Base-by-base conservation (phyloP, 768 basidiomycete genomes). In the Coprinopsis marcescibilis region DNA sequence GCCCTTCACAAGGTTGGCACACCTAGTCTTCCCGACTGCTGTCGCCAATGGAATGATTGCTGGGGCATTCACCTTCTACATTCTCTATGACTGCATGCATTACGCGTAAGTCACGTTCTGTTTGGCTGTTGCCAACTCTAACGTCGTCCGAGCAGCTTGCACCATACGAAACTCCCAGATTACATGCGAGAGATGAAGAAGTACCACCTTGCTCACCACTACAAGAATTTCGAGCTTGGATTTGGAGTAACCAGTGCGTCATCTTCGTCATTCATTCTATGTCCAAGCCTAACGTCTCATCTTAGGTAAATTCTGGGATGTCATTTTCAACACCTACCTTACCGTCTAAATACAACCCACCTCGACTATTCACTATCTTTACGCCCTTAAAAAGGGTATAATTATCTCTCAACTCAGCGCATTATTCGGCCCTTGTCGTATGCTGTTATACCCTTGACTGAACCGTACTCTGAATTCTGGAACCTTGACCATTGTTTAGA, bases 221-320 rank as follows among this genome's bases (percentile, higher is more conserved):
- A 95, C 73, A 96, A 96, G 68, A 95, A 96, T 71, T 95, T 91
- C 62, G 92, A 96, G 60, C 85, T 98, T 35, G 94, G 93, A 14
- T 98, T 94, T 60, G 94, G 95, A 25, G 94, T 98, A 10, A 97
- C 94, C 5, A 92, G 89, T 87, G 57, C 43, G 80, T 67, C 29
- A 30, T 54, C 21, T 51, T 41, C 27, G 2, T 19, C 30, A 15
- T 19, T 34, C 6, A 32, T 34, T 46, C 23, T 36, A 43, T 32
- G 30, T 26, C 14, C 44, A 20, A 19, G 27, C 5, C 26, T 34
- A 7, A 14, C 29, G 2, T 29, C 34, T 38, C 2, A 45, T 27
- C 44, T 2, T 48, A 86, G 83, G 84, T 69, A 97, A 95, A 71
- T 69, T 97, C 32, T 98, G 95, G 95, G 95, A 97, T 64, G 69